Evolutionary conservation across 225 moss, liverwort and hornwort species (phyloP), one percentile per base, ranked within the genome.

Genomic region (Neckera pumila): DNA sequence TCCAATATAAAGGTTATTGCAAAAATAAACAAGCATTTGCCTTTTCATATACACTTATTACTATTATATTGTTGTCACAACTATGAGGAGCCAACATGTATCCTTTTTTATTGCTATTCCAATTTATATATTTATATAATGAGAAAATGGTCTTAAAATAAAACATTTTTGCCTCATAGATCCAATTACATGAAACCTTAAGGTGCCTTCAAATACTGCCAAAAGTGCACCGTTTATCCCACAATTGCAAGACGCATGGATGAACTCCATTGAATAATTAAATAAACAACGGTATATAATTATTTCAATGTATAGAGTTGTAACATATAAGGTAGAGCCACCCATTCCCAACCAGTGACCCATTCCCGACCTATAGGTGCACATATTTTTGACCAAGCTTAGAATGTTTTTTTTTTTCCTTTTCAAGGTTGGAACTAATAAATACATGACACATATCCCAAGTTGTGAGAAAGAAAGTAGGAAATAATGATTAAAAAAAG

Each of bases 181-280:
- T 22, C 21, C 3, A 51, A 51, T 51, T 21, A 76, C 9, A 76
- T 53, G 4, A 53, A 53, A 76, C 0, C 1, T 0, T 21, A 12
- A 31, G 16, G 9, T 75, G 7, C 49, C 33, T 47, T 75, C 30
- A 11, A 30, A 47, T 31, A 30, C 10, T 1, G 0, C 11, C 47
- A 1, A 49, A 21, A 13, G 33, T 0, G 1, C 51, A 34, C 20
- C 2, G 0, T 21, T 22, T 34, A 8, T 53, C 8, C 33, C 2
- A 13, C 34, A 76, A 34, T 76, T 76, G 33, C 8, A 49, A 75
- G 33, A 33, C 7, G 4, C 20, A 33, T 51, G 1, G 3, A 8
- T 76, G 53, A 76, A 53, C 14, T 22, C 53, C 20, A 53, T 33
- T 2, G 12, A 76, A 5, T 22, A 33, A 22, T 14, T 45, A 28